Conservation (phyloP, 257 asterid genomes). For the Ilex aquifolium region DNA sequence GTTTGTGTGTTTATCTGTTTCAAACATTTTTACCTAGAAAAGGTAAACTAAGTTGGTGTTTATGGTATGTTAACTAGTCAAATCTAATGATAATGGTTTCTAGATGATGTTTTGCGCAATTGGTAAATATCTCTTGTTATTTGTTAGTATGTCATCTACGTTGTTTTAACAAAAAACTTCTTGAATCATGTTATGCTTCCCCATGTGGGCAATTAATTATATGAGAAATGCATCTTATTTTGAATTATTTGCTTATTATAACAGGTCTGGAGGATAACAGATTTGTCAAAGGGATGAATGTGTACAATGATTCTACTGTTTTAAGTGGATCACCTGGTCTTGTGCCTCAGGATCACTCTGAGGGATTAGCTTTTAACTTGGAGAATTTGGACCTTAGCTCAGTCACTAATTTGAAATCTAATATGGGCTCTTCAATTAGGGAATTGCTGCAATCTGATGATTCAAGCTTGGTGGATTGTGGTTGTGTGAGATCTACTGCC, state of each 20-base stretch:
- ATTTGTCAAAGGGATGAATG: slow-evolving; percentile 33
- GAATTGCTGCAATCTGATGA: slow-evolving; percentile 60
- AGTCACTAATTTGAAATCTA: slow-evolving; percentile 53
- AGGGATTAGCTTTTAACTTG: slow-evolving; percentile 52
- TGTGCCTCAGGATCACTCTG: slow-evolving; percentile 38
- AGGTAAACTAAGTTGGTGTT: too few relatives aligned
- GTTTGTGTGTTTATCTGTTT: too few relatives aligned
- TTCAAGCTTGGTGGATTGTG: slow-evolving; percentile 40
- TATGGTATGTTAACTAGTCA: too few relatives aligned
- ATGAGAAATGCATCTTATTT: too few relatives aligned
- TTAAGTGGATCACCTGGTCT: slow-evolving; percentile 47
- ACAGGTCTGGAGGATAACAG: slow-evolving; percentile 79
- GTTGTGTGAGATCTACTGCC: slow-evolving; percentile 51
- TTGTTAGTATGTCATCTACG: too few relatives aligned
- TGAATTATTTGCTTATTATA: neutral
- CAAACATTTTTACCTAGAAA: too few relatives aligned
- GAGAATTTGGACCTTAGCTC: slow-evolving; percentile 61
- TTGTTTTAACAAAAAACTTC: too few relatives aligned
- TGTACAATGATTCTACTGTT: slow-evolving; percentile 36
- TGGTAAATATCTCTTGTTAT: too few relatives aligned
- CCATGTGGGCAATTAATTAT: too few relatives aligned
- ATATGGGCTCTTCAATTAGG: slow-evolving; percentile 53
- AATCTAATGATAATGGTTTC: too few relatives aligned
- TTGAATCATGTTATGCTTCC: too few relatives aligned
- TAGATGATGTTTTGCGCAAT: too few relatives aligned